Evolutionary conservation across 495 filamentous ascomycete species (phyloP), one percentile per base, ranked within the genome.

Genomic region (Cenococcum geophilum): DNA sequence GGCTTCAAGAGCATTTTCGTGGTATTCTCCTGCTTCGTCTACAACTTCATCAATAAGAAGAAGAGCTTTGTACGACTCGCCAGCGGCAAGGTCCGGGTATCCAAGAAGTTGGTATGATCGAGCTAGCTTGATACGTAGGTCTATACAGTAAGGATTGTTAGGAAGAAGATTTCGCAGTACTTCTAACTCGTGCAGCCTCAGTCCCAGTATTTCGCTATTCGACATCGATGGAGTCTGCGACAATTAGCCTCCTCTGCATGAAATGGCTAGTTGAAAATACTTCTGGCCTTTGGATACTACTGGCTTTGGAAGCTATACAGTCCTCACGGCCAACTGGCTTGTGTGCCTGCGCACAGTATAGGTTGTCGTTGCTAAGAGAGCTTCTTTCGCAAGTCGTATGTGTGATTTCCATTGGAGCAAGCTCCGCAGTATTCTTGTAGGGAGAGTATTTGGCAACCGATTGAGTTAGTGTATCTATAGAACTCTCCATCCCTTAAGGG

Each of bases 31-130:
- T 8, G 76, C 70, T 61, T 86, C 83, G 57, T 93, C 86, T 57
- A 79, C 70, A 23, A 91, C 80, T 57, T 92, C 90, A 67, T 98
- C 93, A 20, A 86, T 77, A 45, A 97, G 76, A 11, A 96, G 82
- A 1, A 98, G 80, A 1, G 91, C 89, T 45, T 88, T 85, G 72
- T 98, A 97, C 1, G 90, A 89, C 73, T 96, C 93, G 43, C 89
- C 90, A 25, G 87, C 87, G 3, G 89, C 89, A 16, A 98, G 80
- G 72, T 98, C 93, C 1, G 89, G 89, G 73, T 93, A 97, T 36
- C 84, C 88, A 34, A 97, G 81, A 57, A 84, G 72, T 42, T 85
- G 77, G 72, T 96, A 84, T 32, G 85, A 76, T 32, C 80, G 73
- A 27, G 89, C 88, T 25, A 92, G 82, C 60, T 84, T 76, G 45